Percentiles rank a stretch among this genome's conserved stretches.
These are phyloP conservation scores for Colletotrichum viniferum DNA, from an alignment of 2,329 filamentous ascomycete species.

Conservation along the genomic window DNA sequence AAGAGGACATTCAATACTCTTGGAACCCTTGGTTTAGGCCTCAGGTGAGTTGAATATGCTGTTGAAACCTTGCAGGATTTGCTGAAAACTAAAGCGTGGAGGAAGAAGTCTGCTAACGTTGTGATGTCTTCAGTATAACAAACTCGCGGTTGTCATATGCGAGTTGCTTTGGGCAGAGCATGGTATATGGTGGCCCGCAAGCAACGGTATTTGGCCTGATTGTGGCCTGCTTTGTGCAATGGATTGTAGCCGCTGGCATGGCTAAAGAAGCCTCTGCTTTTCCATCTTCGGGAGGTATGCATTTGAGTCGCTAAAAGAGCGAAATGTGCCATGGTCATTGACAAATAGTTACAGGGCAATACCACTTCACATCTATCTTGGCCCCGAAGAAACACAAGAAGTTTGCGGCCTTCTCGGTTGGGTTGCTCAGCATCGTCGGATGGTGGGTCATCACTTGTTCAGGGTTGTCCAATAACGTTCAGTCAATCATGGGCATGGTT, in stretches of 20 bases:
- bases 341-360: conserved; percentile 16
- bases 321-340: not conserved
- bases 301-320: not conserved
- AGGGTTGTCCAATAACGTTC: conserved; percentile 22
- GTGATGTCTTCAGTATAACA: conserved; percentile 15
- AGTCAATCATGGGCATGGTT: conserved; percentile 23
- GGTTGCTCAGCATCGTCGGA: conserved; percentile 16
- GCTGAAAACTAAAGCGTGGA: not conserved
- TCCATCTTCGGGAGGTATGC: conserved; percentile 7
- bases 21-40: conserved; percentile 15
- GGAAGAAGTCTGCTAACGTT: not conserved
- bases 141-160: conserved; percentile 21
- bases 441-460: conserved; percentile 26
- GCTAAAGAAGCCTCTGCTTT: conserved; percentile 23
- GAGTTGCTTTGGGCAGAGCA: conserved; percentile 22
- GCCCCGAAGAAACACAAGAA: conserved; percentile 17
- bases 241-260: conserved; percentile 21
- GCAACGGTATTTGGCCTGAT: conserved; percentile 21
- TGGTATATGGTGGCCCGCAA: conserved; percentile 21
- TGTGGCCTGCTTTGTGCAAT: conserved; percentile 23
- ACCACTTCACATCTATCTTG: conserved; percentile 24
- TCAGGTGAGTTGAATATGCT: not conserved
- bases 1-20: conserved; percentile 20
- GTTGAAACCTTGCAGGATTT: not conserved
- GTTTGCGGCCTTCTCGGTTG: conserved; percentile 21